Evolutionary conservation across 73 alveolate species (phyloP).

Genomic region (Stentor coeruleus): DNA sequence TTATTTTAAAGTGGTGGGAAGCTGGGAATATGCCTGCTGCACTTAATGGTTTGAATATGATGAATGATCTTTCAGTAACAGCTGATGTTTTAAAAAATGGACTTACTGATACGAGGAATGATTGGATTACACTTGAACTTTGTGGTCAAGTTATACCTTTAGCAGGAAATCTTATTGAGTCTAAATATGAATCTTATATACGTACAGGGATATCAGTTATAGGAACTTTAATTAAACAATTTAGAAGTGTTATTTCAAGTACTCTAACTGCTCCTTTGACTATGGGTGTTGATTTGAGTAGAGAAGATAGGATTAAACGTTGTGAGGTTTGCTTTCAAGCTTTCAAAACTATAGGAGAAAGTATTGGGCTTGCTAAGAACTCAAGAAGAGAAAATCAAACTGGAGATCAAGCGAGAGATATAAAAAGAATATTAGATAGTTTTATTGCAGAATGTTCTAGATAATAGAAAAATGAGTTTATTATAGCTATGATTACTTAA

Average conservation of each 20-base stretch:
- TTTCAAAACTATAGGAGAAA: background rate
- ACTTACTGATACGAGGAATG: constrained; percentile 43
- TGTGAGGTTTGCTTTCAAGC: constrained; percentile 35
- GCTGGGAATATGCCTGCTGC: constrained; percentile 47
- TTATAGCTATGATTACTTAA: no score
- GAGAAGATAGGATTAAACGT: constrained; percentile 59
- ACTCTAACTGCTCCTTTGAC: constrained; percentile 38
- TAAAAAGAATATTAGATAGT: background rate
- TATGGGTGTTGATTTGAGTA: constrained; percentile 53
- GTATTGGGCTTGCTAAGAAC: background rate
- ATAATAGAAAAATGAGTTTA: background rate
- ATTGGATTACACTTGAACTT: constrained; percentile 43
- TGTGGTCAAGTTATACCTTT: constrained; percentile 39
- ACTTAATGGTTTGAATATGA: constrained; percentile 46
- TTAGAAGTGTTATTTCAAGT: constrained; percentile 22
- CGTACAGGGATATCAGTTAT: constrained; percentile 48
- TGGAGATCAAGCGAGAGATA: constrained; percentile 12
- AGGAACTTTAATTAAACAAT: constrained; percentile 34
- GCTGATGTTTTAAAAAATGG: constrained; percentile 53
- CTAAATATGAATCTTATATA: constrained; percentile 60
- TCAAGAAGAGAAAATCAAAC: background rate
- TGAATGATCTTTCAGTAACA: constrained; percentile 52
- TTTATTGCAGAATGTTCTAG: background rate
- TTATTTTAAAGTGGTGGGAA: constrained; percentile 42
- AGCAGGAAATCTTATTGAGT: constrained; percentile 28